Evolutionary conservation across 495 filamentous ascomycete species (phyloP).

Genomic region (Staphylotrichum longicolle): DNA sequence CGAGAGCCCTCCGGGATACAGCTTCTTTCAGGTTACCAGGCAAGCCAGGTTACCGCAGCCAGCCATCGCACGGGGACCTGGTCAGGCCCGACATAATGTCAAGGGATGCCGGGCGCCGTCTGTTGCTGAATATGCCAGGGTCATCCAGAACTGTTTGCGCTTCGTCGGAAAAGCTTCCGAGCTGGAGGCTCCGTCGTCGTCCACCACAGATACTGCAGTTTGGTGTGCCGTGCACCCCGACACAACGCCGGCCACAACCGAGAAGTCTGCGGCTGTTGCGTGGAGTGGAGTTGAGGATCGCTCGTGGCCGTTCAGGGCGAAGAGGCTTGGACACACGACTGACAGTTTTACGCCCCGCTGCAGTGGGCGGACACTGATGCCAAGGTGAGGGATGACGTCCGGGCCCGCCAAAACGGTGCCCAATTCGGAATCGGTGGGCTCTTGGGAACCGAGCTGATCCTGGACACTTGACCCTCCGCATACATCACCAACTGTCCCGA

Average conservation of each 20-base stretch:
- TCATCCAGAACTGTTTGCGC: too few relatives aligned
- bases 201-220: too few relatives aligned
- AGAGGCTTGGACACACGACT: too few relatives aligned
- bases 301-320: too few relatives aligned
- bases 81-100: neutral
- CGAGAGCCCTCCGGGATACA: too few relatives aligned
- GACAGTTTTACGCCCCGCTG: slow-evolving; percentile 4
- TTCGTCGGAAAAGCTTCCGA: neutral
- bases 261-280: neutral
- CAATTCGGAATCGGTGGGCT: slow-evolving; percentile 1
- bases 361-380: neutral
- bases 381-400: slow-evolving; percentile 17
- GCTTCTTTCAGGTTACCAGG: too few relatives aligned
- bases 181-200: neutral
- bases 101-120: neutral
- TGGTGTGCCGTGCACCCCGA: neutral
- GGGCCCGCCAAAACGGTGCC: neutral
- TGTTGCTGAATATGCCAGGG: neutral
- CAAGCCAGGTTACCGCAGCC: neutral
- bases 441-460: neutral
- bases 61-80: neutral
- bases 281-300: too few relatives aligned
- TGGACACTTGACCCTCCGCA: too few relatives aligned
- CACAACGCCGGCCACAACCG: slow-evolving; percentile 3
- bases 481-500: neutral